phyloP scores from a whole-genome alignment of 2,329 filamentous ascomycete genomes.

The Aspergillus calidoustus region DNA sequence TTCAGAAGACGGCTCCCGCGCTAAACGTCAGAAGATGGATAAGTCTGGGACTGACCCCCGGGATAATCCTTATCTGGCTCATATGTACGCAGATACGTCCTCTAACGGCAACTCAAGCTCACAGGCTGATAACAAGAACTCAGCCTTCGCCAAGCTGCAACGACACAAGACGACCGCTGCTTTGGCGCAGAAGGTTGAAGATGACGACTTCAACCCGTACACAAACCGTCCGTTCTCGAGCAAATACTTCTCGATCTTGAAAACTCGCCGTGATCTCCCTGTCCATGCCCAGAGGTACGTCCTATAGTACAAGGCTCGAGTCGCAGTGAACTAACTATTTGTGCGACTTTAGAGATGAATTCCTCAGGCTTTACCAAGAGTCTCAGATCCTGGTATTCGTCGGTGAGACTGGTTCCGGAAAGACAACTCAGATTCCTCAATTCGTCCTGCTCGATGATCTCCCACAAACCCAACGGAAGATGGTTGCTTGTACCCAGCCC shows the following conservation, averaged over 20 bases:
- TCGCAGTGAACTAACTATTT: neutral
- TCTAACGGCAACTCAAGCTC: constrained; percentile 33
- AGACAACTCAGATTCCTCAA: constrained; percentile 98
- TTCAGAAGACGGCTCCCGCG: constrained; percentile 53
- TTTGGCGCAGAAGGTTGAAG: constrained; percentile 74
- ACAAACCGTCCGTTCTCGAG: constrained; percentile 76
- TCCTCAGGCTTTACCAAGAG: constrained; percentile 88
- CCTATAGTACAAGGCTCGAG: neutral
- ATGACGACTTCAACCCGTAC: constrained; percentile 84
- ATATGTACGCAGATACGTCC: constrained; percentile 71
- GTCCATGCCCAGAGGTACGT: constrained; percentile 85
- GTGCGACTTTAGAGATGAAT: constrained; percentile 71
- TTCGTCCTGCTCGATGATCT: constrained; percentile 98
- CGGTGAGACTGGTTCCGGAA: constrained; percentile 98
- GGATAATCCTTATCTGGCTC: constrained; percentile 87
- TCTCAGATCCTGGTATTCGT: constrained; percentile 98
- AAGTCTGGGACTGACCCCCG: constrained; percentile 56
- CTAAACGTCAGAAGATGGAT: constrained; percentile 61
- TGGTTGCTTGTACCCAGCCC: constrained; percentile 96
- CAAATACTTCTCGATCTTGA: constrained; percentile 88
- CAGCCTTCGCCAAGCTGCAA: constrained; percentile 68
- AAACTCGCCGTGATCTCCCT: constrained; percentile 80
- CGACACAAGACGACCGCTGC: constrained; percentile 80
- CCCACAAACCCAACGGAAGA: constrained; percentile 81
- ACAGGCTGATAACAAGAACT: constrained; percentile 39